These are phyloP conservation scores for Trichomonascaceae sp. DNA, from an alignment of 1,139 yeast genomes.

Conservation along the genomic window DNA sequence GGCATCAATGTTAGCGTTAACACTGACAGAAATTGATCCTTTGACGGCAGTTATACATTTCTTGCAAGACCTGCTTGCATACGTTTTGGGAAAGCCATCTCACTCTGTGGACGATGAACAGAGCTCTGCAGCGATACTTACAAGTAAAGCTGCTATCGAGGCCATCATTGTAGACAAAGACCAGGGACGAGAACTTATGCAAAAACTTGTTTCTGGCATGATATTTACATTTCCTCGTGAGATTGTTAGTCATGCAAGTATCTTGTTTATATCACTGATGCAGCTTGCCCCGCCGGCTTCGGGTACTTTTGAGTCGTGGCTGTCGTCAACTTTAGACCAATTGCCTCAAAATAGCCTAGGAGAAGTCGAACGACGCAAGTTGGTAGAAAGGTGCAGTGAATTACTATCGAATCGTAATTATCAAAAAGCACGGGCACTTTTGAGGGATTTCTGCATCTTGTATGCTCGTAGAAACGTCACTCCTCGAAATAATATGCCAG, in stretches of 20 bases:
- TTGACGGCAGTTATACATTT: slow-evolving; percentile 66
- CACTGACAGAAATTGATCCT: slow-evolving; percentile 52
- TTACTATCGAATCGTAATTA: slow-evolving; percentile 67
- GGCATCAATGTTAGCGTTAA: slow-evolving; percentile 52
- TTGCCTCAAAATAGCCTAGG: slow-evolving; percentile 59
- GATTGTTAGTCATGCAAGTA: slow-evolving; percentile 68
- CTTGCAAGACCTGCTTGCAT: slow-evolving; percentile 69
- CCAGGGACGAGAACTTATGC: slow-evolving; percentile 55
- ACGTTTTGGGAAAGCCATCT: slow-evolving; percentile 82
- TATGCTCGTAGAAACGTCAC: slow-evolving; percentile 71
- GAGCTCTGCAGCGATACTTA: slow-evolving; percentile 43
- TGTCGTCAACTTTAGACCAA: slow-evolving; percentile 46
- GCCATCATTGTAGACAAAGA: slow-evolving; percentile 32
- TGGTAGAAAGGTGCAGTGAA: slow-evolving; percentile 48
- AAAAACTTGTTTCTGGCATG: slow-evolving; percentile 56
- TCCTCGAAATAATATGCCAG: slow-evolving; percentile 34
- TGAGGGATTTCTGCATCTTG: slow-evolving; percentile 76
- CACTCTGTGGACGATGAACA: slow-evolving; percentile 50
- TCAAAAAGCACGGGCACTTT: slow-evolving; percentile 62
- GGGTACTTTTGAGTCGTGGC: slow-evolving; percentile 42
- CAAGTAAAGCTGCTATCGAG: slow-evolving; percentile 47
- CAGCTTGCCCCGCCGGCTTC: slow-evolving; percentile 33
- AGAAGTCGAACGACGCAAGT: slow-evolving; percentile 56
- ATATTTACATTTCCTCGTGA: slow-evolving; percentile 69
- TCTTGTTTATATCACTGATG: slow-evolving; percentile 61